Base-by-base conservation (phyloP, 495 filamentous ascomycete genomes). In the Hypoxylon intermedium region DNA sequence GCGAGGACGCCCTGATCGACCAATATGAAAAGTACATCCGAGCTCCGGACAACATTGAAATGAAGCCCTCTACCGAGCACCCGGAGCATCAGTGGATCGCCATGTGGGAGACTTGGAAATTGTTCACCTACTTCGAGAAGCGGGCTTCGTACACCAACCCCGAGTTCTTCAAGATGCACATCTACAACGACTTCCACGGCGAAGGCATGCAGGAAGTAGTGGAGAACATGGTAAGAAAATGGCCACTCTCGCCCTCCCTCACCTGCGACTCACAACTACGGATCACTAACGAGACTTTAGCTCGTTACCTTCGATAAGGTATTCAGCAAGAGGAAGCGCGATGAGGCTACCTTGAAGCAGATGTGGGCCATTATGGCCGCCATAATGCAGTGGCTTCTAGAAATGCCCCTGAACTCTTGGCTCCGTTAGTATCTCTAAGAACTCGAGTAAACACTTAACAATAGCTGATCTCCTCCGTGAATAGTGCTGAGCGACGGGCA, bases 61-160 rank as follows among this genome's bases (percentile, higher is more conserved):
- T 58, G 55, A 54, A 65, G 48, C 54, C 55, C 6, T 54, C 61
- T n/a, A 4, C 18, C 0, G 61, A 65, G 18, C 38, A 65, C 19
- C 55, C 61, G 11, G 55, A 59, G 2, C 60, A 64, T 28, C 54
- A 38, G 18, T 65, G 54, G 54, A 46, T 65, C 24, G 44, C 54
- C 19, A 65, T 59, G 61, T 65, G 61, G 61, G 53, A 59, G 34
- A 59, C 61, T 0, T 65, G 61, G 61, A 59, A 65, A 15, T 11
- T 59, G 38, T 65, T 59, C n/a, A 48, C 47, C 44, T 18, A 37
- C 3, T 65, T 55, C 47, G 61, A 59, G 51, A 59, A 34, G 13
- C 61, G 55, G 33, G 55, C 61, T 40, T 55, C 61, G 2, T 59
- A 54, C 31, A 65, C 55, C 0, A 59, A 65, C 15, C 61, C 61